Percentiles rank a stretch among this genome's conserved stretches.
Conservation (phyloP, 2,329 filamentous ascomycete genomes). For the Aspergillus sp. region DNA sequence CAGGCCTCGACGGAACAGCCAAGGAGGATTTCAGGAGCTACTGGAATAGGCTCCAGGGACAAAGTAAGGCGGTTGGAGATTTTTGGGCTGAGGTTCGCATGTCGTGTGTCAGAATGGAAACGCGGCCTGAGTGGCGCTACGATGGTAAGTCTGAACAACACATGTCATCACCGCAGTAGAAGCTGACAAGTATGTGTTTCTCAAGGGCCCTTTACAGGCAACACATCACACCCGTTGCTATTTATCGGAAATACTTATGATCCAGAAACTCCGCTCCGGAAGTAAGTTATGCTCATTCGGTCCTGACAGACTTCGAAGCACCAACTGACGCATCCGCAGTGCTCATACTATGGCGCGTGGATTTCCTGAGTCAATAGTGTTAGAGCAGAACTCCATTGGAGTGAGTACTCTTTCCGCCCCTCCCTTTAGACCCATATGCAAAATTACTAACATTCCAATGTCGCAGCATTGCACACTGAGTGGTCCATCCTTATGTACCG, state of each 20-base stretch:
- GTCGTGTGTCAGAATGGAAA: neutral
- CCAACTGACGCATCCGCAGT: neutral
- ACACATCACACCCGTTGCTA: conserved; percentile 3
- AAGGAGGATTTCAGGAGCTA: conserved; percentile 4
- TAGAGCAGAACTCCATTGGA: conserved; percentile 8
- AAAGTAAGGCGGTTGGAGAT: conserved; percentile 4
- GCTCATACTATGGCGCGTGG: neutral
- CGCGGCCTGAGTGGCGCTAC: conserved; percentile 1
- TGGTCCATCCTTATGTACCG: conserved; percentile 5
- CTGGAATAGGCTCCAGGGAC: conserved; percentile 3
- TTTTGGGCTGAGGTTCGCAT: conserved; percentile 3
- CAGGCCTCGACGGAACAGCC: neutral
- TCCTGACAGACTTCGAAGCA: neutral
- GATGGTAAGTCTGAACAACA: neutral
- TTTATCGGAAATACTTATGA: conserved; percentile 10
- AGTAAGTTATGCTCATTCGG: neutral
- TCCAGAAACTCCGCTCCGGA: conserved; percentile 1
- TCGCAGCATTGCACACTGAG: conserved; percentile 5
- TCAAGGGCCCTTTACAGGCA: neutral
- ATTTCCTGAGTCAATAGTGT: neutral
- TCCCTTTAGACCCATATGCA: neutral
- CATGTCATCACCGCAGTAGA: neutral
- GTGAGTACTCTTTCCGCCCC: neutral
- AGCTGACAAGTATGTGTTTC: neutral
- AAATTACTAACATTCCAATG: neutral